A percentile compares a stretch with the other conserved stretches of the same genome.
Conservation (phyloP, 352 stramenopile species). For the Phytophthora macrochlamydospora region DNA sequence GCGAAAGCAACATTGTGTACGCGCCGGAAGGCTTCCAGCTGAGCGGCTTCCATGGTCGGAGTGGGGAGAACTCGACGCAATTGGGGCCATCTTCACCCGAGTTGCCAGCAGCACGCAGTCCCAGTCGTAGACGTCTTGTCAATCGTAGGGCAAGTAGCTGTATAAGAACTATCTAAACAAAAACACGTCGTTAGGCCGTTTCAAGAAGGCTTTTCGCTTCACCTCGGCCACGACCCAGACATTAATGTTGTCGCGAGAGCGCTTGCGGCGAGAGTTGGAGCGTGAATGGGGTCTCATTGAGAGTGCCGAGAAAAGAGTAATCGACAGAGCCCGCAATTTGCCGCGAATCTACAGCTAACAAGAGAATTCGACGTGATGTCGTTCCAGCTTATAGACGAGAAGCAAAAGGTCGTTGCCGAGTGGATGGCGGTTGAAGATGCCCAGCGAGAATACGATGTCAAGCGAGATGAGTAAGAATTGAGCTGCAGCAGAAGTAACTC, state of each 20-base stretch:
- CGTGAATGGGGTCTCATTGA: constrained; percentile 66
- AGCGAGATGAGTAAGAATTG: constrained; percentile 52
- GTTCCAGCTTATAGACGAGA: constrained; percentile 67
- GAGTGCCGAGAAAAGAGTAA: constrained; percentile 65
- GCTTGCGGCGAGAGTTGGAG: constrained; percentile 59
- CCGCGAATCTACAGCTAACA: neutral
- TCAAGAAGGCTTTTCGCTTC: too few species aligned
- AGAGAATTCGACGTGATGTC: neutral
- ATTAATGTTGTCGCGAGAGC: constrained; percentile 55
- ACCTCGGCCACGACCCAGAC: too few species aligned
- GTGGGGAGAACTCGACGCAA: too few species aligned
- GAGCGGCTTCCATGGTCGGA: too few species aligned
- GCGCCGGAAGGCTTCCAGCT: too few species aligned
- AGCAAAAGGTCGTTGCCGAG: constrained; percentile 75
- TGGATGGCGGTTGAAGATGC: constrained; percentile 71
- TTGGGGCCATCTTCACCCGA: too few species aligned
- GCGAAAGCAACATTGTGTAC: too few species aligned
- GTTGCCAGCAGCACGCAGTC: too few species aligned
- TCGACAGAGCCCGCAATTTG: neutral
- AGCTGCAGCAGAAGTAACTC: neutral
- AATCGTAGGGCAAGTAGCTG: too few species aligned
- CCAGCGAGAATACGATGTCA: constrained; percentile 67
- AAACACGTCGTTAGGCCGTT: too few species aligned
- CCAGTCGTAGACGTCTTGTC: too few species aligned
- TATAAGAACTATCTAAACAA: too few species aligned